A percentile compares a stretch with the other conserved stretches of the same genome.
Conservation (phyloP, 805 yeast genomes). For the Lipomyces anomalus region DNA sequence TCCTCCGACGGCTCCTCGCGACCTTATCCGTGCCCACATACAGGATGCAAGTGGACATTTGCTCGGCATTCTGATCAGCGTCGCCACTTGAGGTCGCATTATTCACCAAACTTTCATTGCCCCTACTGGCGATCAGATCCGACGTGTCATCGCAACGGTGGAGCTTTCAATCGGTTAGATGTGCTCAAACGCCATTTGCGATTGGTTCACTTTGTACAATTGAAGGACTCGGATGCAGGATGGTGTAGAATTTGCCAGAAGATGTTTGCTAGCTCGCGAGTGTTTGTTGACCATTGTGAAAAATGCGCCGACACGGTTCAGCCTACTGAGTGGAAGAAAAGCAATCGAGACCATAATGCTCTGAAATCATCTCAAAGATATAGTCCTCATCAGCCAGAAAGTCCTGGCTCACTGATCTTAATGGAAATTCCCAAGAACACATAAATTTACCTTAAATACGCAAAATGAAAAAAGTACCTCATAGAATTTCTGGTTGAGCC, state of each 20-base stretch:
- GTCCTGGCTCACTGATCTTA: too few species aligned
- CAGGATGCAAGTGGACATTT: conserved; percentile 63
- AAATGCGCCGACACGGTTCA: conserved; percentile 47
- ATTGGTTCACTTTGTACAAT: conserved; percentile 58
- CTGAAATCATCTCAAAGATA: too few species aligned
- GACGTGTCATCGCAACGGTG: conserved; percentile 70
- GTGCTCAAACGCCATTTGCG: conserved; percentile 68
- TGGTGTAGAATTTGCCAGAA: conserved; percentile 62
- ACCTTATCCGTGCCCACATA: conserved; percentile 35
- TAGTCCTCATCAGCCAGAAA: too few species aligned
- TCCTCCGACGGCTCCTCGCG: too few species aligned
- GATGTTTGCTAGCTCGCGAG: conserved; percentile 49
- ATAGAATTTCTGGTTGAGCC: too few species aligned
- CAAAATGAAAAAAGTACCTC: too few species aligned
- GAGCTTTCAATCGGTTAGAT: conserved; percentile 67
- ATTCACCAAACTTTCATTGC: conserved; percentile 60
- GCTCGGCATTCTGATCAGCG: conserved; percentile 63
- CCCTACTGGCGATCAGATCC: conserved; percentile 67
- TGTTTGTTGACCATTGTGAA: conserved; percentile 59
- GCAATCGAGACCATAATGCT: too few species aligned
- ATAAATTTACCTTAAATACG: too few species aligned
- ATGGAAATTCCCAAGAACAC: too few species aligned
- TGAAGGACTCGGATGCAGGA: conserved; percentile 50
- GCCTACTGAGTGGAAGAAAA: conserved; percentile 24
- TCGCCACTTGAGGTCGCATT: conserved; percentile 62